A percentile compares a stretch with the other conserved stretches of the same genome.
These are phyloP conservation scores for Plasmodium fragile DNA, from an alignment of 169 alveolate genomes.

Conservation along the genomic window DNA sequence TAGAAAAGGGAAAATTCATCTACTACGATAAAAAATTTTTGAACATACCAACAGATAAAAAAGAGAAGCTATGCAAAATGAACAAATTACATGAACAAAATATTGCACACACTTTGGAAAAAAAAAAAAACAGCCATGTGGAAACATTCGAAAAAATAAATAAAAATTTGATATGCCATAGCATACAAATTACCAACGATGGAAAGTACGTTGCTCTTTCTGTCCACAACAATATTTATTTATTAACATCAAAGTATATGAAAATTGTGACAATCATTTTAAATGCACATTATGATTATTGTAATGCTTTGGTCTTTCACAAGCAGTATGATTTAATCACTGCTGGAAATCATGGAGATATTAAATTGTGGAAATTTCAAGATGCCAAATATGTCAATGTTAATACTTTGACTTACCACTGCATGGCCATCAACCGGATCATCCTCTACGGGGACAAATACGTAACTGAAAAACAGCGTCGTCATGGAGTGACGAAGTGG, in stretches of 20 bases:
- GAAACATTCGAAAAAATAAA: slow-evolving; percentile 35
- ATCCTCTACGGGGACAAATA: slow-evolving; percentile 49
- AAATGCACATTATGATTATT: slow-evolving; percentile 58
- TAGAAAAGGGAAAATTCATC: slow-evolving; percentile 49
- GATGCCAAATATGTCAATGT: slow-evolving; percentile 29
- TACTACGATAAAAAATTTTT: slow-evolving; percentile 50
- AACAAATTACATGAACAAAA: not conserved
- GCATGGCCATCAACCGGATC: slow-evolving; percentile 25
- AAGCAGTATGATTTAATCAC: slow-evolving; percentile 66
- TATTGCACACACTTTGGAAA: slow-evolving; percentile 2
- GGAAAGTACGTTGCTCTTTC: slow-evolving; percentile 69
- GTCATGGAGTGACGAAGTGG: not conserved
- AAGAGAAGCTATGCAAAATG: slow-evolving; percentile 46
- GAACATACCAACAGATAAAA: slow-evolving; percentile 50
- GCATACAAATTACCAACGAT: slow-evolving; percentile 55
- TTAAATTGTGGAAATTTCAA: slow-evolving; percentile 65
- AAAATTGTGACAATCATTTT: slow-evolving; percentile 43
- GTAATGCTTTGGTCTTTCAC: slow-evolving; percentile 29
- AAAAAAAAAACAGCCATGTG: slow-evolving; percentile 6
- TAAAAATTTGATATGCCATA: slow-evolving; percentile 51
- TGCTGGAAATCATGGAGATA: slow-evolving; percentile 73
- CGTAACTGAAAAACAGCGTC: slow-evolving; percentile 5
- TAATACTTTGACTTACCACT: slow-evolving; percentile 32
- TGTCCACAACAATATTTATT: slow-evolving; percentile 56
- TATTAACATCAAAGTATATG: slow-evolving; percentile 64